Percentiles rank a stretch among this genome's conserved stretches.
phyloP scores from a whole-genome alignment of 495 filamentous ascomycete genomes.

The Neurospora tetraspora region DNA sequence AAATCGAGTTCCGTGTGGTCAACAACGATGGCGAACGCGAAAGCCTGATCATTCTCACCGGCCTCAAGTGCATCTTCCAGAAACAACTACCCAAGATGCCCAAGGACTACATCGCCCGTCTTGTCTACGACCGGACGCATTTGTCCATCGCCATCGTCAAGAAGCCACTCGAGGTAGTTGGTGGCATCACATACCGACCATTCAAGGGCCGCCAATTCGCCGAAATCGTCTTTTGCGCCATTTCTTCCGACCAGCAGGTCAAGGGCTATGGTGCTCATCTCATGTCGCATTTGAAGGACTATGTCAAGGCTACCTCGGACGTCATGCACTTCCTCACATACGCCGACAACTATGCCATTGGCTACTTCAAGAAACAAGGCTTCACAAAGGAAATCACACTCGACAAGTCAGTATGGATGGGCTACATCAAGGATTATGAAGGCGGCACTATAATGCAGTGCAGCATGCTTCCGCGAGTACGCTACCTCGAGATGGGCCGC shows the following conservation, averaged over 20 bases:
- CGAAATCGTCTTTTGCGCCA: conserved; percentile 97
- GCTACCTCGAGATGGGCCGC: conserved; percentile 85
- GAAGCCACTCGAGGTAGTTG: conserved; percentile 88
- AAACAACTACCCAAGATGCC: conserved; percentile 99
- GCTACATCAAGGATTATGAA: conserved; percentile 99
- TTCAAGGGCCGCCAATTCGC: conserved; percentile 91
- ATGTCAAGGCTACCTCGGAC: conserved; percentile 90
- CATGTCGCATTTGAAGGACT: conserved; percentile 98
- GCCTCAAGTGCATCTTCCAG: conserved; percentile 95
- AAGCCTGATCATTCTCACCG: conserved; percentile 88
- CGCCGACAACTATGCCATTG: conserved; percentile 97
- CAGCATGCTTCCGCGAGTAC: conserved; percentile 88
- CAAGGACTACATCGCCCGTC: conserved; percentile 93
- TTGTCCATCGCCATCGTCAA: conserved; percentile 95
- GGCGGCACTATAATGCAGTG: conserved; percentile 99
- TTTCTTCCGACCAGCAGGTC: conserved; percentile 95
- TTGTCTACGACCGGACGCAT: conserved; percentile 96
- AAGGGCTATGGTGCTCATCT: conserved; percentile 97
- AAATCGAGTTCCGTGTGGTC: conserved; percentile 95
- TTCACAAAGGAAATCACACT: conserved; percentile 98
- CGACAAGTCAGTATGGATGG: conserved; percentile 89
- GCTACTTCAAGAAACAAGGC: conserved; percentile 98
- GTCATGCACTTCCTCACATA: conserved; percentile 99
- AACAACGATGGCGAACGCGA: conserved; percentile 89
- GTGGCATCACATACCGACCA: conserved; percentile 92